Evolutionary conservation across 345 rosid species (phyloP).

Genomic region (Pistacia integerrima): DNA sequence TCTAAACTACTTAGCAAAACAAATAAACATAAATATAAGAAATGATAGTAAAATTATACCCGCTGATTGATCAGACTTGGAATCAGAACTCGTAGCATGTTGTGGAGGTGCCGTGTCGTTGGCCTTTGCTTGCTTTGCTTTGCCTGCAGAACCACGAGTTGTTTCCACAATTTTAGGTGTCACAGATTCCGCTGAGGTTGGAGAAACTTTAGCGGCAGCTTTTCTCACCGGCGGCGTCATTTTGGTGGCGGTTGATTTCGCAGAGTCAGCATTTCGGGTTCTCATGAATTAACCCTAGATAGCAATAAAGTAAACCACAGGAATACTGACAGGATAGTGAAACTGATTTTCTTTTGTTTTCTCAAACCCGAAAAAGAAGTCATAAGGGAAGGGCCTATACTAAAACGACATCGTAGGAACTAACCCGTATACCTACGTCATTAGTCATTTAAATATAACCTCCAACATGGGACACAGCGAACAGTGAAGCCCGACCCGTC

Average conservation of each 20-base stretch:
- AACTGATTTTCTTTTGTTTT: background rate
- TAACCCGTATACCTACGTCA: background rate
- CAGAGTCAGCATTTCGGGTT: constrained; percentile 31
- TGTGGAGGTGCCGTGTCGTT: constrained; percentile 23
- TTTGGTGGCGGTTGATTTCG: constrained; percentile 26
- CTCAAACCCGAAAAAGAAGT: background rate
- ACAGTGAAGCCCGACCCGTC: background rate
- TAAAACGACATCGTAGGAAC: background rate
- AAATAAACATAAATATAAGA: background rate
- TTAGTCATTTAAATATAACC: background rate
- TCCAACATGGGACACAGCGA: too few species aligned
- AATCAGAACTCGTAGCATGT: constrained; percentile 14
- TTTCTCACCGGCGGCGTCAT: constrained; percentile 46
- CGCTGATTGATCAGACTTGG: constrained; percentile 28
- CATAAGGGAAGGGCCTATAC: background rate
- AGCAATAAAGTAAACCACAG: background rate
- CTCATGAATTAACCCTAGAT: constrained; percentile 31
- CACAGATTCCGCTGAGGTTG: constrained; percentile 11
- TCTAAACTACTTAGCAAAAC: background rate
- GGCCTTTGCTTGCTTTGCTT: constrained; percentile 26
- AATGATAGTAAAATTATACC: constrained; percentile 27
- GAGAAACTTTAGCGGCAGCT: constrained; percentile 16
- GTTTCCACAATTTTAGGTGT: constrained; percentile 23
- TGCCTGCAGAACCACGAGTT: constrained; percentile 26
- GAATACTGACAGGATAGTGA: background rate